Evolutionary conservation across 202 grass and related monocot genomes (phyloP).

Genomic region (Musa balbisiana): DNA sequence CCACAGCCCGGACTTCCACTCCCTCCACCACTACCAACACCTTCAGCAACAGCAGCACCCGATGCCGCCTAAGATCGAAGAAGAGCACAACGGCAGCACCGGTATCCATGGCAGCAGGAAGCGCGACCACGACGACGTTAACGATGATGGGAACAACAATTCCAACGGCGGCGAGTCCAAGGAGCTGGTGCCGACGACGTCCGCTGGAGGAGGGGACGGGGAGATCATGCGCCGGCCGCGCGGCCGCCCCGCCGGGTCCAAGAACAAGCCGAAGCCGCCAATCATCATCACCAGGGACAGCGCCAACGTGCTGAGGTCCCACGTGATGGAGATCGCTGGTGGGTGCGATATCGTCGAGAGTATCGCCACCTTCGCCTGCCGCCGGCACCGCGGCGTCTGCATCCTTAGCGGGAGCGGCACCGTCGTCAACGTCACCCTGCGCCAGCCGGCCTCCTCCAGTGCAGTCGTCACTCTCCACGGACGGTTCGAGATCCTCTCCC

Average conservation of each 20-base stretch:
- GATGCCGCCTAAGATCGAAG: not conserved
- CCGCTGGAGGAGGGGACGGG: slow-evolving; percentile 10
- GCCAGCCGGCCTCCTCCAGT: slow-evolving; percentile 39
- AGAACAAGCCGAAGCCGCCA: slow-evolving; percentile 96
- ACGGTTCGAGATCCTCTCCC: slow-evolving; percentile 87
- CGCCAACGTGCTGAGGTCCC: slow-evolving; percentile 68
- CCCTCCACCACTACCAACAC: slow-evolving; percentile 41
- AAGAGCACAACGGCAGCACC: slow-evolving; percentile 4
- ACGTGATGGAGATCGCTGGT: slow-evolving; percentile 84
- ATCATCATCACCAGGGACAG: slow-evolving; percentile 97
- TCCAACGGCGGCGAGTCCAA: not conserved
- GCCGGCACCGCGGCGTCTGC: slow-evolving; percentile 75
- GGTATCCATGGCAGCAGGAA: slow-evolving; percentile 15
- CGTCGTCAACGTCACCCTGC: slow-evolving; percentile 61
- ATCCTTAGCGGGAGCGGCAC: slow-evolving; percentile 66
- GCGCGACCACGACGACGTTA: slow-evolving; percentile 41
- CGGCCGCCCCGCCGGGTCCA: slow-evolving; percentile 73
- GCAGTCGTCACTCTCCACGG: slow-evolving; percentile 50
- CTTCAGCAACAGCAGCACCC: slow-evolving; percentile 32
- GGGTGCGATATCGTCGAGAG: slow-evolving; percentile 81
- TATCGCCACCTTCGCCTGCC: slow-evolving; percentile 57
- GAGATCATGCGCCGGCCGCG: slow-evolving; percentile 53
- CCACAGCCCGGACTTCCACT: slow-evolving; percentile 31
- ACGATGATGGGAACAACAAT: not conserved
- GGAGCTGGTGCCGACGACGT: slow-evolving; percentile 5